phyloP scores from a whole-genome alignment of 306 rosid genomes.

The Gastrolobium villosum region DNA sequence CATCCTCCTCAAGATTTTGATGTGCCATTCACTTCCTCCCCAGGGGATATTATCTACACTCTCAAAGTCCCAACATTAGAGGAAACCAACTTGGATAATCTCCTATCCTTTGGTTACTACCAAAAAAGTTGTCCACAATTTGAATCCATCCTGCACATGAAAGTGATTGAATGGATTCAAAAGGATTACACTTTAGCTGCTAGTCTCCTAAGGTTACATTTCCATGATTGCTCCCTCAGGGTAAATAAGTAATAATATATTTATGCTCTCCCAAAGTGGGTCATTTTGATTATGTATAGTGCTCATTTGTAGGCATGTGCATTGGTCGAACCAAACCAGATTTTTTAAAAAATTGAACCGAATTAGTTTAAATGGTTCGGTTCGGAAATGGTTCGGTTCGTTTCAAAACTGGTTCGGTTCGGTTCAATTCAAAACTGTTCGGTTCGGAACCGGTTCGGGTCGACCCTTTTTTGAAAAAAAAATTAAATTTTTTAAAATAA shows the following conservation, averaged over 20 bases:
- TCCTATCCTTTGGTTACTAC: slow-evolving; percentile 65
- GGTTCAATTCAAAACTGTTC: no score
- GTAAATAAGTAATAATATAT: slow-evolving; percentile 45
- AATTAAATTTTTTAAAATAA: no score
- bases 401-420: no score
- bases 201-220: slow-evolving; percentile 77
- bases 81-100: slow-evolving; percentile 55
- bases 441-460: no score
- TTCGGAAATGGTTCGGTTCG: no score
- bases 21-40: not conserved
- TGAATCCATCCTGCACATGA: slow-evolving; percentile 65
- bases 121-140: slow-evolving; percentile 67
- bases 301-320: not conserved
- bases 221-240: slow-evolving; percentile 86
- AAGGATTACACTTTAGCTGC: slow-evolving; percentile 72
- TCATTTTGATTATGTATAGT: no score
- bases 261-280: not conserved
- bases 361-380: no score
- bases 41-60: slow-evolving; percentile 31
- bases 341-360: no score
- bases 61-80: slow-evolving; percentile 58
- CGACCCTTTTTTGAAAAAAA: no score
- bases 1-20: not conserved
- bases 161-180: slow-evolving; percentile 63
- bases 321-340: no score